Evolutionary conservation across 331 rosid genomes (phyloP), one percentile per base, ranked within the genome.

Genomic region (Pyracantha coccinea): DNA sequence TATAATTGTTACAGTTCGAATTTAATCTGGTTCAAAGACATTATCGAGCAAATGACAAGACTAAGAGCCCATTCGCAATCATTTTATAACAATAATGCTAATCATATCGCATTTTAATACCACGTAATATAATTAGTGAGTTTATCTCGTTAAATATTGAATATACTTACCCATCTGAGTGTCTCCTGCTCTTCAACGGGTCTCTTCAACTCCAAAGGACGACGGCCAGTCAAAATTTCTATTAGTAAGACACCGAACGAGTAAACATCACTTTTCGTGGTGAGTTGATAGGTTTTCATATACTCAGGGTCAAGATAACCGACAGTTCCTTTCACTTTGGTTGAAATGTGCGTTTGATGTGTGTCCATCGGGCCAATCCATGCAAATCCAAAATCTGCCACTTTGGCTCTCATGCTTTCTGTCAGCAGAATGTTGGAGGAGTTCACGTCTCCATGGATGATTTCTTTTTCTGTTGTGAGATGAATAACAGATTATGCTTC

Each of bases 221-320:
- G 97, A n/a, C 96, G 97, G 58, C 97, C 93, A 0, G 96, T 80
- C 77, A 95, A 19, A 61, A 95, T 95, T 79, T 95, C 99, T 52
- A 90, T 66, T 23, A 95, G 96, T 83, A 95, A 84, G 75, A 95
- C 78, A 68, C 99, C 99, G 66, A 95, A 95, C 5, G 99, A 95
- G 89, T 89, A 95, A 66, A 95, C 99, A 69, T 95, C 99, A 80
- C 99, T 95, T 79, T 85, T 95, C 68, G 93, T 23, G 45, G 97
- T 95, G 89, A 95, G 99, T 74, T 92, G 96, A 80, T 85, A 85
- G 60, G 99, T 95, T 85, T 85, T 95, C 97, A 95, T 95, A 65
- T 95, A 95, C 84, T 95, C 99, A 0, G 99, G 99, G 63, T 95
- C 99, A 71, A 95, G 85, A 82, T 95, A 95, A 79, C 99, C 99